Evolutionary conservation across 1,284 basidiomycete species (phyloP).

Genomic region (Trichosporon coremiiforme): DNA sequence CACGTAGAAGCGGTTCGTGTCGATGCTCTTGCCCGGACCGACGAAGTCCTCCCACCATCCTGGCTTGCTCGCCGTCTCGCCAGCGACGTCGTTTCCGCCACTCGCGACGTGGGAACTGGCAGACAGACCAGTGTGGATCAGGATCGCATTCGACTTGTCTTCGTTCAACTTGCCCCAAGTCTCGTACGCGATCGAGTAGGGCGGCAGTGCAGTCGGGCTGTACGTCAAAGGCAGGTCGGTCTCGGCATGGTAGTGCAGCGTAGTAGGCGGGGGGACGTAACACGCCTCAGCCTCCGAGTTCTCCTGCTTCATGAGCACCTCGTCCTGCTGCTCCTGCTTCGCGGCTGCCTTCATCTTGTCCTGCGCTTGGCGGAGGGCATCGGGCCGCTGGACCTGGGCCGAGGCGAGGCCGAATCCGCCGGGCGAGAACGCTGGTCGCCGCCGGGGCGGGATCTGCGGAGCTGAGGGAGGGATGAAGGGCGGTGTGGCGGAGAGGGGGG

Average conservation of each 20-base stretch:
- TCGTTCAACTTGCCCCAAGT: slow-evolving; percentile 91
- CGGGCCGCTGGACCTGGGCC: slow-evolving; percentile 33
- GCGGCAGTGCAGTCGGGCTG: slow-evolving; percentile 67
- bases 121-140: slow-evolving; percentile 95
- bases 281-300: slow-evolving; percentile 54
- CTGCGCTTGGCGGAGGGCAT: slow-evolving; percentile 32
- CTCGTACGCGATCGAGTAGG: slow-evolving; percentile 82
- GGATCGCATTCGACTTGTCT: slow-evolving; percentile 80
- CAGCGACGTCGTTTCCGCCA: slow-evolving; percentile 71
- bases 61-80: slow-evolving; percentile 54
- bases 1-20: slow-evolving; percentile 90
- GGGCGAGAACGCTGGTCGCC: slow-evolving; percentile 51
- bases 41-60: slow-evolving; percentile 99
- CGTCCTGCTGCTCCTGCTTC: slow-evolving; percentile 26
- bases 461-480: slow-evolving; percentile 39
- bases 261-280: slow-evolving; percentile 55
- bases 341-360: slow-evolving; percentile 28
- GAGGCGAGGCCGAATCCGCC: slow-evolving; percentile 53
- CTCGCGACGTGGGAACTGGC: slow-evolving; percentile 95
- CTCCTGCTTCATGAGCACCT: slow-evolving; percentile 31
- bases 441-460: slow-evolving; percentile 47
- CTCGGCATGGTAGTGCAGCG: slow-evolving; percentile 63
- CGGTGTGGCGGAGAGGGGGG: slow-evolving; percentile 22
- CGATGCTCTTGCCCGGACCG: slow-evolving; percentile 88
- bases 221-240: slow-evolving; percentile 74